These are phyloP conservation scores for Penicillium parvum DNA, from an alignment of 495 filamentous ascomycete genomes.

Conservation along the genomic window DNA sequence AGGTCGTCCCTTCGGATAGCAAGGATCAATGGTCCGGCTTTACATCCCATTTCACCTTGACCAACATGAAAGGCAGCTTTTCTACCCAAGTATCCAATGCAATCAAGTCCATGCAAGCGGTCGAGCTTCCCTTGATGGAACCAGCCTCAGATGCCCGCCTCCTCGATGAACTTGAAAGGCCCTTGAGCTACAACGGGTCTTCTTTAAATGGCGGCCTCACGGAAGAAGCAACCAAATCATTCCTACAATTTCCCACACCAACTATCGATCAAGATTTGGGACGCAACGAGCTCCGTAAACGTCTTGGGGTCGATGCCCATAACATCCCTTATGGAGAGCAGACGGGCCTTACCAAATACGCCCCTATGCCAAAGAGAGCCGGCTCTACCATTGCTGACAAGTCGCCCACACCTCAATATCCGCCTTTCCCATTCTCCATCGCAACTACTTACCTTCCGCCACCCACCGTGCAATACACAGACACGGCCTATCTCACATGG, in stretches of 20 bases:
- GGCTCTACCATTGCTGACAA: constrained; percentile 60
- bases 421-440: constrained; percentile 57
- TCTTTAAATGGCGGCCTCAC: constrained; percentile 1
- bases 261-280: constrained; percentile 7
- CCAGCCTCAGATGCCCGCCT: constrained; percentile 6
- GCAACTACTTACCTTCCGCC: constrained; percentile 53
- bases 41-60: constrained; percentile 64
- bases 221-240: neutral
- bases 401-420: constrained; percentile 51
- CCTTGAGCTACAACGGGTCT: constrained; percentile 5
- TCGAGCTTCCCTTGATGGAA: constrained; percentile 32
- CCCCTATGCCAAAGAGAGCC: constrained; percentile 67
- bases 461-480: constrained; percentile 55
- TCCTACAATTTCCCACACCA: constrained; percentile 15
- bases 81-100: constrained; percentile 39
- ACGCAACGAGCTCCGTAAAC: constrained; percentile 28
- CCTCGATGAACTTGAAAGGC: constrained; percentile 9
- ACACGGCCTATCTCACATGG: constrained; percentile 57
- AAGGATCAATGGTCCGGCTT: constrained; percentile 44
- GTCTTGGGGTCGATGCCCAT: constrained; percentile 32
- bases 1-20: constrained; percentile 52
- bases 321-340: constrained; percentile 59
- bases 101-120: constrained; percentile 34
- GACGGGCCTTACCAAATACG: constrained; percentile 61
- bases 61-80: constrained; percentile 63